Evolutionary conservation across 192 early-diverging fungal species (phyloP).

Genomic region (Coemansia sp.): DNA sequence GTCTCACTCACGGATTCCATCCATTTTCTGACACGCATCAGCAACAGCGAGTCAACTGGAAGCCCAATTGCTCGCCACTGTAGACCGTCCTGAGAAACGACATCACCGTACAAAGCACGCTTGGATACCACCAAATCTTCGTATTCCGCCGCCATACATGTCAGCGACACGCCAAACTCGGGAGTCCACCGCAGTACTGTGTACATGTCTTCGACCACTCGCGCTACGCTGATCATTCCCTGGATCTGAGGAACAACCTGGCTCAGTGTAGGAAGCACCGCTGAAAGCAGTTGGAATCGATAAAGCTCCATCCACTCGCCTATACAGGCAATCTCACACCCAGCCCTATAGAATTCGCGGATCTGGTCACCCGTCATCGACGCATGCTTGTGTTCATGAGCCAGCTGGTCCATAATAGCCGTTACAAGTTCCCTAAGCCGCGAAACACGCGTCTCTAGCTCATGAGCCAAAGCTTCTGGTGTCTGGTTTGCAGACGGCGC

Average conservation of each 20-base stretch:
- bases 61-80: slow-evolving; percentile 45
- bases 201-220: slow-evolving; percentile 41
- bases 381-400: not conserved
- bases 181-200: slow-evolving; percentile 23
- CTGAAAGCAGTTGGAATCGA: slow-evolving; percentile 26
- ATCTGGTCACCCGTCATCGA: slow-evolving; percentile 23
- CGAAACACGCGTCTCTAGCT: slow-evolving; percentile 16
- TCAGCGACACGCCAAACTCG: slow-evolving; percentile 16
- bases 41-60: slow-evolving; percentile 31
- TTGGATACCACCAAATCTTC: slow-evolving; percentile 36
- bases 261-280: slow-evolving; percentile 22
- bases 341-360: slow-evolving; percentile 33
- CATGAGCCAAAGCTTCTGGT: slow-evolving; percentile 13
- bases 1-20: slow-evolving; percentile 28
- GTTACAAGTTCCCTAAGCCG: slow-evolving; percentile 30
- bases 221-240: slow-evolving; percentile 22
- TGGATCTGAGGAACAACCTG: slow-evolving; percentile 31
- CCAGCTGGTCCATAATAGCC: slow-evolving; percentile 15
- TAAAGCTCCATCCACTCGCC: slow-evolving; percentile 46
- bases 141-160: slow-evolving; percentile 29
- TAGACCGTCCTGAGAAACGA: slow-evolving; percentile 36
- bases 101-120: slow-evolving; percentile 30
- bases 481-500: slow-evolving; percentile 11
- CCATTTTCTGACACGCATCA: slow-evolving; percentile 33
- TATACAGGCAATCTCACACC: slow-evolving; percentile 25